Evolutionary conservation across 345 rosid species (phyloP).

Genomic region (Fremontodendron californicum): DNA sequence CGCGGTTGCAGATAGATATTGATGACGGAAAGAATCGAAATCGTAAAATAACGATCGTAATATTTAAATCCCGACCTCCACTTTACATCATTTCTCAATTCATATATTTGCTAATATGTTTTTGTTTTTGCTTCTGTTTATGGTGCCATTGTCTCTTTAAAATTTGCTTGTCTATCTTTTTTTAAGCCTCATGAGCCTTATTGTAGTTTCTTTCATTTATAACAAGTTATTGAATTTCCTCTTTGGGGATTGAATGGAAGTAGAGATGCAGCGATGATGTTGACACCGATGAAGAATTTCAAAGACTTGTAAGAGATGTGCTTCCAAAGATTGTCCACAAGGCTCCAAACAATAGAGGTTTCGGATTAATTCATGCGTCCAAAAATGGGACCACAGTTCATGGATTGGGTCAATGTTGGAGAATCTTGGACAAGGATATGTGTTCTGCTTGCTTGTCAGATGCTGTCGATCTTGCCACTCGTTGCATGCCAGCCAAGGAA

Average conservation of each 20-base stretch:
- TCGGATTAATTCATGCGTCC: constrained; percentile 28
- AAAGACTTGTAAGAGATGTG: constrained; percentile 10
- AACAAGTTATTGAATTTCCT: constrained; percentile 27
- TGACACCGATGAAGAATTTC: background rate
- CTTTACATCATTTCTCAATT: too few relatives aligned
- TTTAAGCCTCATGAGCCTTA: background rate
- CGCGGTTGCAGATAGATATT: too few relatives aligned
- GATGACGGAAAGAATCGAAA: too few relatives aligned
- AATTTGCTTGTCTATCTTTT: background rate
- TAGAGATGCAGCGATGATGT: constrained; percentile 13
- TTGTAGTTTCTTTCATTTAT: background rate
- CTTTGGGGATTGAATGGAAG: constrained; percentile 40
- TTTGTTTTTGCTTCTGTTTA: background rate
- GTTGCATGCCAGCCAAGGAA: constrained; percentile 39
- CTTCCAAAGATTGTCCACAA: constrained; percentile 25
- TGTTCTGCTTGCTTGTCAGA: constrained; percentile 49
- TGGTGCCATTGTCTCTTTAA: background rate
- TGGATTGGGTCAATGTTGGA: constrained; percentile 77
- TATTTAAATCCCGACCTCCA: too few relatives aligned
- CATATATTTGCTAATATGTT: too few relatives aligned
- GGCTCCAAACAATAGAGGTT: constrained; percentile 40
- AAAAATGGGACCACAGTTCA: constrained; percentile 32
- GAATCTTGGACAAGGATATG: constrained; percentile 30
- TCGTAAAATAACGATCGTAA: too few relatives aligned
- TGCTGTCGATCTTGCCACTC: constrained; percentile 43